Percentiles rank a stretch among this genome's conserved stretches.
Conservation (phyloP, 2,329 filamentous ascomycete species). For the Capronia epimyces region DNA sequence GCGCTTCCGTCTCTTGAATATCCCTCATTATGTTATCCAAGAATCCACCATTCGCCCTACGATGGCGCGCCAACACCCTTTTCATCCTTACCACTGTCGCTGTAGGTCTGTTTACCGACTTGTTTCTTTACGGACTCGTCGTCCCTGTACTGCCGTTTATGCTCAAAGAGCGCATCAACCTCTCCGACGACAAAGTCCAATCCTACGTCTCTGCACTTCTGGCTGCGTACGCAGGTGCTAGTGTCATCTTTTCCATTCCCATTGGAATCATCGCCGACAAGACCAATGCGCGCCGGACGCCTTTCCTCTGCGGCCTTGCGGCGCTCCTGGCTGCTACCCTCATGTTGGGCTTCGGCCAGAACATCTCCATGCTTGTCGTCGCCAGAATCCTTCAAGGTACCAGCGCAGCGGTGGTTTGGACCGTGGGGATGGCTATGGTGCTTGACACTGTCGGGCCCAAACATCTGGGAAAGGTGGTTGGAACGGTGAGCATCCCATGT, state of each 20-base stretch:
- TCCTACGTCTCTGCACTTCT: constrained; percentile 50
- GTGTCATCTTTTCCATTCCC: constrained; percentile 48
- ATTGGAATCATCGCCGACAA: constrained; percentile 54
- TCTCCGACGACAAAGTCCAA: constrained; percentile 49
- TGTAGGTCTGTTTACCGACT: constrained; percentile 36
- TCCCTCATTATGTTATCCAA: constrained; percentile 15
- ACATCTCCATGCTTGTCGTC: constrained; percentile 44
- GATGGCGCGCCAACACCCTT: constrained; percentile 53
- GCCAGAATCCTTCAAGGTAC: constrained; percentile 55
- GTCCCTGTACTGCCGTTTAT: constrained; percentile 57
- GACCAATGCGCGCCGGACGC: constrained; percentile 48
- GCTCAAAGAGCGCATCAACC: constrained; percentile 47
- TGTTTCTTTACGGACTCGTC: constrained; percentile 56
- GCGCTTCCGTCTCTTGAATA: too few species aligned
- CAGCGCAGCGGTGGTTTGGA: constrained; percentile 56
- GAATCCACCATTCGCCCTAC: constrained; percentile 31
- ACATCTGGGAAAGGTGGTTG: constrained; percentile 58
- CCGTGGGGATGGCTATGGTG: constrained; percentile 53
- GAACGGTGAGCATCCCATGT: constrained; percentile 42
- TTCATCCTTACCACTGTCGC: constrained; percentile 55
- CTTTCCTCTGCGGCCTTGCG: constrained; percentile 53
- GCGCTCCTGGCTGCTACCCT: constrained; percentile 51
- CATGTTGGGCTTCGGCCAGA: constrained; percentile 49
- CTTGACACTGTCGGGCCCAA: constrained; percentile 54
- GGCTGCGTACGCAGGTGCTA: constrained; percentile 51